These are phyloP conservation scores for Ophiostoma australiae DNA, from an alignment of 2,329 filamentous ascomycete genomes.

Conservation along the genomic window DNA sequence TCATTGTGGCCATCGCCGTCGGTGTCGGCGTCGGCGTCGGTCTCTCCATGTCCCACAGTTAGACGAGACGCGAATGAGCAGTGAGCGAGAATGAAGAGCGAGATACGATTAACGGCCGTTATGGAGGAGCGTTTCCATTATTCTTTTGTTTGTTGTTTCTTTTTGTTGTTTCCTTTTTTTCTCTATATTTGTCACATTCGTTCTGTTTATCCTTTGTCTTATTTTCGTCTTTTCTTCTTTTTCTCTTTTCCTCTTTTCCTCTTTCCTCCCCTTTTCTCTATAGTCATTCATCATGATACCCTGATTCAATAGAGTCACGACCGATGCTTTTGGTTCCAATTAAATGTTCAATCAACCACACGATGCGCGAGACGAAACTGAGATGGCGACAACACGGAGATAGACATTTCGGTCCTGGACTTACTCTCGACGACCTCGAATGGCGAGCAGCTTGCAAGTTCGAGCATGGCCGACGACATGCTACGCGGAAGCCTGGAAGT, in stretches of 20 bases:
- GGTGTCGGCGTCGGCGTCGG: slow-evolving; percentile 41
- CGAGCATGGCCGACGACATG: not conserved
- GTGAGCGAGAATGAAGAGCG: not conserved
- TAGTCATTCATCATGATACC: slow-evolving; percentile 4
- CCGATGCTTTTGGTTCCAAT: slow-evolving; percentile 3
- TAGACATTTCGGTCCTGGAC: not conserved
- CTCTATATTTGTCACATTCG: not conserved
- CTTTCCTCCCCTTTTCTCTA: not conserved
- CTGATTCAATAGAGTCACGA: not conserved
- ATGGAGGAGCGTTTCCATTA: not conserved
- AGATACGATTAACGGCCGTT: not conserved
- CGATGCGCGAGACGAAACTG: not conserved
- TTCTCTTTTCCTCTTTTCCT: not conserved
- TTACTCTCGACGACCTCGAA: not conserved
- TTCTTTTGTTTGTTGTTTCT: not conserved
- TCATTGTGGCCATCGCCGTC: slow-evolving; percentile 35
- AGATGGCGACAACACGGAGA: not conserved
- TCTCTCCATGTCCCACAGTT: not conserved
- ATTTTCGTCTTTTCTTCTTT: not conserved
- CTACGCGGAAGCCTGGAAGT: too few species aligned
- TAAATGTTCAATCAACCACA: not conserved
- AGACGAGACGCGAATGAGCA: not conserved
- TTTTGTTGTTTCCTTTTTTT: not conserved
- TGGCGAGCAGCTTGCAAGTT: too few species aligned
- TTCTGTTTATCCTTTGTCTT: not conserved